Base-by-base conservation (phyloP, 140 eudicot genomes). In the Eryngium alpinum region DNA sequence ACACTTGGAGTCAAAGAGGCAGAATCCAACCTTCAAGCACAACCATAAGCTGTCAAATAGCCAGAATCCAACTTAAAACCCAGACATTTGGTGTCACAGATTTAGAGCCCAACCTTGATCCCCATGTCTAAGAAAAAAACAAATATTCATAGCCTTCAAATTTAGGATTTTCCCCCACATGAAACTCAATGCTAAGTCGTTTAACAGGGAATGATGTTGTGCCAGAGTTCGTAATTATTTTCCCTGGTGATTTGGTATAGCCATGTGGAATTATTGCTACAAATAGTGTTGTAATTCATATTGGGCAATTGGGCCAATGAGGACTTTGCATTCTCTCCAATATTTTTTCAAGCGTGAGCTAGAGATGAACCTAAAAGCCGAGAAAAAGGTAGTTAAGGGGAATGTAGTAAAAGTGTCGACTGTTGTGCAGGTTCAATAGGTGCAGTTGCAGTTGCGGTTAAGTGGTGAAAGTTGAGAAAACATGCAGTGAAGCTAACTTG, bases 381-480 rank as follows among this genome's bases (percentile, higher is more conserved):
- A 49, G 98, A 97, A 73, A 94, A 92, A 0, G 98, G 98, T 44
- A 94, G 97, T 83, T 94, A 97, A 4, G 98, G 98, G 5, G 46
- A 38, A 38, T 38, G 46, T 22, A 97, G 92, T 76, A 97, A 91
- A 19, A 95, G 97, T 27, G 98, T 91, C 56, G 98, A 92, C 65
- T 87, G 53, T 65, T 90, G 97, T 34, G 90, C 90, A n/a, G 97
- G 80, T 56, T 95, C 97, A 17, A 97, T 94, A 32, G 99, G 99
- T 7, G 98, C 97, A 28, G 98, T 94, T 49, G 98, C 97, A 25
- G 98, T 94, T 22, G 98, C 46, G 98, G 98, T 81, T 94, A 97
- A 16, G 98, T 94, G 32, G 94, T 92, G 83, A 89, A 87, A 75
- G 97, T 84, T 69, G 97, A 94, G 81, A 92, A 94, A 16, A 94